These are phyloP conservation scores for Boletus vermiculosoides DNA, from an alignment of 768 basidiomycete genomes.

Conservation along the genomic window DNA sequence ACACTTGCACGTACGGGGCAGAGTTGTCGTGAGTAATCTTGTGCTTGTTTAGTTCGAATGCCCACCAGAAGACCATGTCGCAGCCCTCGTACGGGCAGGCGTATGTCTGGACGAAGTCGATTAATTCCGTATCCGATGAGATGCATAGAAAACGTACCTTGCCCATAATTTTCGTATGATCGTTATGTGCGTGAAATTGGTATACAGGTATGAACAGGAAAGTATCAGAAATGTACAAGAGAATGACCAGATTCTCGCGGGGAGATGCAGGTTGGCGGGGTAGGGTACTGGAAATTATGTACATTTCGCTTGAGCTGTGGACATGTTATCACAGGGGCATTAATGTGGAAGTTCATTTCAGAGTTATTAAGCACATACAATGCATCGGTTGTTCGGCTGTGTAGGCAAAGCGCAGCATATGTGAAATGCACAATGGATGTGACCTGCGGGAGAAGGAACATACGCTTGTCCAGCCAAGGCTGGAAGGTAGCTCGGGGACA, in stretches of 20 bases:
- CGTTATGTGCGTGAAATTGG: background rate
- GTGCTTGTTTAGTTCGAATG: slow-evolving; percentile 14
- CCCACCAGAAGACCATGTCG: slow-evolving; percentile 4
- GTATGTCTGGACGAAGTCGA: slow-evolving; percentile 1
- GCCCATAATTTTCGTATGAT: background rate
- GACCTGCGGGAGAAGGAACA: background rate
- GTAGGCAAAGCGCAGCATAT: background rate
- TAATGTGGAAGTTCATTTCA: background rate
- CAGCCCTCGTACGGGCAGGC: slow-evolving; percentile 10
- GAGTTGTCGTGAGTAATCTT: slow-evolving; percentile 3
- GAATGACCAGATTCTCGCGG: slow-evolving; percentile 10
- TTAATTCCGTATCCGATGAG: background rate
- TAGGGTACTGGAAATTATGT: background rate
- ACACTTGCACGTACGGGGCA: background rate
- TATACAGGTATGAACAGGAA: background rate
- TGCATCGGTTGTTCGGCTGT: background rate
- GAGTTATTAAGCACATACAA: background rate
- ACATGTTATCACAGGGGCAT: background rate
- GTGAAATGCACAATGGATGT: background rate
- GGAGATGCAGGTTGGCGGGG: background rate
- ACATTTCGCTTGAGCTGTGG: background rate
- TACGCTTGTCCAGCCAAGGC: background rate
- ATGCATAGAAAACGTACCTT: background rate
- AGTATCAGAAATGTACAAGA: background rate
- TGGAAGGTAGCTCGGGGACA: background rate